A percentile compares a stretch with the other conserved stretches of the same genome.
Evolutionary conservation across 495 filamentous ascomycete species (phyloP).

Genomic region (Coniosporium apollinis): DNA sequence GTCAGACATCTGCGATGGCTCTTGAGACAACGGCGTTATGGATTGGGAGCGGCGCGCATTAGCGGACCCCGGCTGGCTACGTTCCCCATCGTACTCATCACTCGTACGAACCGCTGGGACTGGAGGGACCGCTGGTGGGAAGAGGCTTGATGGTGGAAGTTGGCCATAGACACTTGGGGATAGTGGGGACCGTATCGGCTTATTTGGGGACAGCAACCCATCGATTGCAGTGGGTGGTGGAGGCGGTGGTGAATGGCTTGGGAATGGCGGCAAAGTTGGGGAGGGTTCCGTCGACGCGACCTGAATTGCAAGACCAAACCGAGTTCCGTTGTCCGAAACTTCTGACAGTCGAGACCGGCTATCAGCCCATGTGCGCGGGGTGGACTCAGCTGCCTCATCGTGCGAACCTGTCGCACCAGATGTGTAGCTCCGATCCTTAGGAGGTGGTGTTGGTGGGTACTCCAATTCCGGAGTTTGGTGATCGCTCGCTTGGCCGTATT

Average conservation of each 20-base stretch:
- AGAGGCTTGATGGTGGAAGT: too few species aligned
- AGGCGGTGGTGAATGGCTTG: constrained; percentile 10
- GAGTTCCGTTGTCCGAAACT: constrained; percentile 14
- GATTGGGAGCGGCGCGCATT: too few species aligned
- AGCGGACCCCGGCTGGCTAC: too few species aligned
- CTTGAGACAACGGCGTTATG: too few species aligned
- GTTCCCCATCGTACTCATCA: constrained; percentile 4
- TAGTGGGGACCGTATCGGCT: too few species aligned
- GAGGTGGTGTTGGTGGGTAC: constrained; percentile 17
- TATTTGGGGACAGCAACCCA: too few species aligned
- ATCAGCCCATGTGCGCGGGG: constrained; percentile 6
- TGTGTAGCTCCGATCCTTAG: constrained; percentile 16
- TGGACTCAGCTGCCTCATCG: constrained; percentile 2
- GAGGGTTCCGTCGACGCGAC: constrained; percentile 10
- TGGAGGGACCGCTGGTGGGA: constrained; percentile 3
- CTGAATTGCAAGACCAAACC: constrained; percentile 28
- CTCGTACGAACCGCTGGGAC: constrained; percentile 9
- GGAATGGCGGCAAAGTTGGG: constrained; percentile 6
- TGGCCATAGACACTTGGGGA: constrained; percentile 10
- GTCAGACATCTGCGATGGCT: constrained; percentile 10
- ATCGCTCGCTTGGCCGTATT: too few species aligned
- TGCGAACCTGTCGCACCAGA: constrained; percentile 9
- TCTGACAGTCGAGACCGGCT: neutral
- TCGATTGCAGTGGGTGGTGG: constrained; percentile 4
- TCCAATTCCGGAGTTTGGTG: constrained; percentile 1